Evolutionary conservation across 2,329 filamentous ascomycete species (phyloP).

Genomic region (Aureobasidium melanogenum): DNA sequence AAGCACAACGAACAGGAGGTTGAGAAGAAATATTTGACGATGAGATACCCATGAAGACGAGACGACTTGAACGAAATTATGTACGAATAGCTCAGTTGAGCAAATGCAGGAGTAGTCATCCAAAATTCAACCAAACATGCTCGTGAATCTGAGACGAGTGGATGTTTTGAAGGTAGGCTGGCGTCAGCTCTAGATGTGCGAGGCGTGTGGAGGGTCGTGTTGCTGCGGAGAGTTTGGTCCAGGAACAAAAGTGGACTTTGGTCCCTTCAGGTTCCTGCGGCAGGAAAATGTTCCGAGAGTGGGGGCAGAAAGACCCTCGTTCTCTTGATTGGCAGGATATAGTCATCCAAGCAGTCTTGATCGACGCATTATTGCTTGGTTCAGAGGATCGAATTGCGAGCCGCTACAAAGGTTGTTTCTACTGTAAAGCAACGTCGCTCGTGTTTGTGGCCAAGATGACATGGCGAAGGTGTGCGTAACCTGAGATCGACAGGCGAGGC

Average conservation of each 20-base stretch:
- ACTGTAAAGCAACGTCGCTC: neutral
- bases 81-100: conserved; percentile 9
- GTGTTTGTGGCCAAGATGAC: neutral
- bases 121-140: neutral
- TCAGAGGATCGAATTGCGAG: neutral
- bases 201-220: conserved; percentile 6
- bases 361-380: neutral
- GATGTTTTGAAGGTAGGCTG: neutral
- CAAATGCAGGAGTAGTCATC: neutral
- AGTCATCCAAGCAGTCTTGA: neutral
- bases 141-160: neutral
- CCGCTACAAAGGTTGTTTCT: neutral
- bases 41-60: neutral
- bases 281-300: neutral
- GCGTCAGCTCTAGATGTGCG: neutral
- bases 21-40: neutral
- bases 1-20: neutral
- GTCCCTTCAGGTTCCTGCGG: neutral
- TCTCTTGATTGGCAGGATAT: neutral
- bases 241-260: neutral
- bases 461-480: neutral
- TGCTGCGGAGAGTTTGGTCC: neutral
- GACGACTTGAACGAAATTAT: conserved; percentile 4
- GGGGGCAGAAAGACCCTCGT: neutral
- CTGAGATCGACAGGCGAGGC: conserved; percentile 3